Percentiles rank a stretch among this genome's conserved stretches.
phyloP scores from a whole-genome alignment of 148 eudicot species.

The Chenopodium album region DNA sequence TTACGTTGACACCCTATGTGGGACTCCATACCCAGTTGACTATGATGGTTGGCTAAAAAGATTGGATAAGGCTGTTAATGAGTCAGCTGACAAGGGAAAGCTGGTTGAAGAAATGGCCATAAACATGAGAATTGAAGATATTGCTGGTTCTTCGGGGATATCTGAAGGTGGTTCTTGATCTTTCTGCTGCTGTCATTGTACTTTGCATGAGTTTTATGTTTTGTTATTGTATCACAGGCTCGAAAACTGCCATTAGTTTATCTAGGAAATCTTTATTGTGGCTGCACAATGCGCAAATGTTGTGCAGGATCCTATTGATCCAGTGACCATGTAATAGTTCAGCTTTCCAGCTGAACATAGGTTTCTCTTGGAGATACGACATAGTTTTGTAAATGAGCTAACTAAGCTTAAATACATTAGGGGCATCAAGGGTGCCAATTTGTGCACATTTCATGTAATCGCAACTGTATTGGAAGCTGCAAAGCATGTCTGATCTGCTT shows the following conservation, averaged over 20 bases:
- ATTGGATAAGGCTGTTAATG: conserved; percentile 50
- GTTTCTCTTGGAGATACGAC: conserved; percentile 1
- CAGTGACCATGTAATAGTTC: conserved; percentile 11
- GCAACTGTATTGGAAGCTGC: neutral
- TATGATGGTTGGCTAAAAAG: conserved; percentile 77
- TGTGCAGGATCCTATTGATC: conserved; percentile 31
- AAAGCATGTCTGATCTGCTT: neutral
- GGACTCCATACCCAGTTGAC: conserved; percentile 74
- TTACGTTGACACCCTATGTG: conserved; percentile 71
- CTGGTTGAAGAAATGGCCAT: conserved; percentile 36
- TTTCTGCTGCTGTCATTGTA: neutral
- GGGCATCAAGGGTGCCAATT: conserved; percentile 13
- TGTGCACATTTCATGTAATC: conserved; percentile 22
- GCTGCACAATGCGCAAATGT: conserved; percentile 19
- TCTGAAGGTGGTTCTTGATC: conserved; percentile 41
- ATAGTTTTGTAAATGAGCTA: conserved; percentile 26
- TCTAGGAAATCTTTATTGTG: conserved; percentile 18
- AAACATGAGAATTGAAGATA: conserved; percentile 47
- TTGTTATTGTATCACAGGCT: conserved; percentile 16
- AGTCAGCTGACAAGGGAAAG: conserved; percentile 53
- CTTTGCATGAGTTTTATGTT: conserved; percentile 6
- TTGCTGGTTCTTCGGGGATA: conserved; percentile 62
- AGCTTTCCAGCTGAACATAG: conserved; percentile 11
- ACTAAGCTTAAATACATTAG: conserved; percentile 3
- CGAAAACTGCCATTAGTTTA: conserved; percentile 8